These are phyloP conservation scores for Cladosporium cucumerinum DNA, from an alignment of 2,329 filamentous ascomycete species.

Conservation along the genomic window DNA sequence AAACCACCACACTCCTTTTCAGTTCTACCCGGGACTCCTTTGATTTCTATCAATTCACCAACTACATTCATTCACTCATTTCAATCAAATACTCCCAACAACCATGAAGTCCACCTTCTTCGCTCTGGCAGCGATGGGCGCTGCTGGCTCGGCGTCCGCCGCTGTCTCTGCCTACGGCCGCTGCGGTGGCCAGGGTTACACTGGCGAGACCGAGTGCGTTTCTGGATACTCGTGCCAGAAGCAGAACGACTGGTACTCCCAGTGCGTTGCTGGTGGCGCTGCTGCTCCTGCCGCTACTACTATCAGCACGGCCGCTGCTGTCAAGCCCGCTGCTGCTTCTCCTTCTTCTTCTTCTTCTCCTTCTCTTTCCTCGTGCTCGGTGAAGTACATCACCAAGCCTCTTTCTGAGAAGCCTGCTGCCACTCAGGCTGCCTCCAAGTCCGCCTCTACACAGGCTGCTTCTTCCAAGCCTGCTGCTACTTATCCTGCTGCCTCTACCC, in stretches of 20 bases:
- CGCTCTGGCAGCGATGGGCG: slow-evolving; percentile 14
- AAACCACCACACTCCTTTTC: not conserved
- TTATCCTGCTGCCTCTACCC: slow-evolving; percentile 20
- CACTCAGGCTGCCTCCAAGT: not conserved
- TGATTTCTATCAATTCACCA: not conserved
- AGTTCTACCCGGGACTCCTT: not conserved
- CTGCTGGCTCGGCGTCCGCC: slow-evolving; percentile 14
- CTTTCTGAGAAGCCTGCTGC: not conserved
- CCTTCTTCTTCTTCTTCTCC: not conserved
- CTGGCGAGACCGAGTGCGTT: slow-evolving; percentile 30
- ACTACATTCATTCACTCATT: slow-evolving; percentile 11
- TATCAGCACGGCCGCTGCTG: not conserved
- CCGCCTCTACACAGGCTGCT: not conserved
- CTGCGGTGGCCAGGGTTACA: slow-evolving; percentile 31
- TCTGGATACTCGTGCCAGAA: slow-evolving; percentile 30
- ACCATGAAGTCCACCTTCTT: slow-evolving; percentile 16
- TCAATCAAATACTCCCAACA: not conserved
- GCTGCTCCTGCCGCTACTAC: not conserved
- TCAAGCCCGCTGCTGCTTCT: not conserved
- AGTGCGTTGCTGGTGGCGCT: slow-evolving; percentile 26
- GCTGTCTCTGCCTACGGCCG: slow-evolving; percentile 22
- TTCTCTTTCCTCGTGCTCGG: not conserved
- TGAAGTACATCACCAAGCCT: not conserved
- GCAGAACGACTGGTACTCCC: slow-evolving; percentile 32
- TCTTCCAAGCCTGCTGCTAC: not conserved